Conservation (phyloP, 768 basidiomycete genomes). For the Boletus speciosus region DNA sequence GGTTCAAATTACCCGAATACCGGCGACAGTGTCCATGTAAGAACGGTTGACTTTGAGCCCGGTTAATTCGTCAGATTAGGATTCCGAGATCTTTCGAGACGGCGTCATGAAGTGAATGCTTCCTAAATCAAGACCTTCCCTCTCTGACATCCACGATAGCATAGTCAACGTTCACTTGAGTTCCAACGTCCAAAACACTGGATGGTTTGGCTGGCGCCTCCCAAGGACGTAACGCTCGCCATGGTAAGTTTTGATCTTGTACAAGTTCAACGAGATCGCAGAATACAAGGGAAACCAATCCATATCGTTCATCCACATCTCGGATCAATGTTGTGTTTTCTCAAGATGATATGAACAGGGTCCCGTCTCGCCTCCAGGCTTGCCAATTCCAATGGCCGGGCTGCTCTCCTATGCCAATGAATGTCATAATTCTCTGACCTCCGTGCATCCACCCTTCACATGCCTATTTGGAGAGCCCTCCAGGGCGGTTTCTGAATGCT, state of each 20-base stretch:
- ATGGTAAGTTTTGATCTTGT: conserved; percentile 7
- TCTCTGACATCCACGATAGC: background rate
- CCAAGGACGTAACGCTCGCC: conserved; percentile 2
- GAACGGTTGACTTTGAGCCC: background rate
- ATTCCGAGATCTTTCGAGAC: background rate
- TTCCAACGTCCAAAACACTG: conserved; percentile 17
- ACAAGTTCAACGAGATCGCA: background rate
- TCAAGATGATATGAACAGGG: conserved; percentile 12
- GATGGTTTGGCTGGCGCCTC: conserved; percentile 19
- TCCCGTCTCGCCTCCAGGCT: conserved; percentile 2
- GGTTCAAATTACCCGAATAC: too few relatives aligned
- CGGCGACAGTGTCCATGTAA: background rate
- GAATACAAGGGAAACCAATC: conserved; percentile 9
- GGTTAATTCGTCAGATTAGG: background rate
- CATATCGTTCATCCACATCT: conserved; percentile 1
- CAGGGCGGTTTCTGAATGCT: conserved; percentile 7
- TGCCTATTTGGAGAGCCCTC: conserved; percentile 18
- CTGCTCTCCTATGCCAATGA: conserved; percentile 16
- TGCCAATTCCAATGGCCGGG: conserved; percentile 12
- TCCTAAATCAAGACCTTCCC: background rate
- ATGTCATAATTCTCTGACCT: conserved; percentile 9
- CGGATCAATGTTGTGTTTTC: background rate
- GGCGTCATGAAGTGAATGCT: background rate
- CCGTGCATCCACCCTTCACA: conserved; percentile 16
- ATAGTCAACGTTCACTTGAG: background rate